Evolutionary conservation across 148 eudicot species (phyloP), one percentile per base, ranked within the genome.

Genomic region (Talinum fruticosum): DNA sequence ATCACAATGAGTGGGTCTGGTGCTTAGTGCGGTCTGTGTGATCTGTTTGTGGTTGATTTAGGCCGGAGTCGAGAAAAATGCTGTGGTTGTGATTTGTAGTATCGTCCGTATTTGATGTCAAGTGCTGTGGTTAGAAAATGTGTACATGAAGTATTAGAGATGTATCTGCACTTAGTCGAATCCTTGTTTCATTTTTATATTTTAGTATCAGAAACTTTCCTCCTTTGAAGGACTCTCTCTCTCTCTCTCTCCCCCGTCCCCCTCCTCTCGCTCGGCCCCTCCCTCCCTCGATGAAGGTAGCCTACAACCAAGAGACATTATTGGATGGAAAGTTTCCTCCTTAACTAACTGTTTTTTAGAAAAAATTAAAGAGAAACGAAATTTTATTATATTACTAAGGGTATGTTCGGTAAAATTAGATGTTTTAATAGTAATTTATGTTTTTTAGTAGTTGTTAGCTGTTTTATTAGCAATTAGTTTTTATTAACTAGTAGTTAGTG

Each of bases 131-230:
- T 1, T 35, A 68, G 65, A 30, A n/a, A 15, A 28, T 67, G 32
- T 80, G 82, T 80, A 75, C 61, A 75, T 75, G 68, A 37, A 37
- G 44, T 29, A 33, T 35, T 51, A 4, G 18, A 38, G 12, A 38
- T 36, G 82, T 44, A 29, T 66, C 37, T 12, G 45, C 10, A 30
- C 41, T 37, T 6, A n/a, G 59, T 73, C 64, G 2, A 72, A 45
- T 37, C 76, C 53, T 79, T 45, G 33, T 64, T 29, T 10, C 62
- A 32, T 72, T 49, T 2, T 47, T 5, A 10, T 1, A 1, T 14
- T 49, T 49, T 16, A 5, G 57, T 4, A 3, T 4, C 6, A 49
- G 54, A 2, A 49, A 15, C 2, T 41, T 0, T 5, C 18, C 23
- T 51, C 18, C 3, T 51, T 51, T 5, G 23, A 16, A 18, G 23